Evolutionary conservation across 306 rosid genomes (phyloP).

Genomic region (Hylodesmum podocarpum): DNA sequence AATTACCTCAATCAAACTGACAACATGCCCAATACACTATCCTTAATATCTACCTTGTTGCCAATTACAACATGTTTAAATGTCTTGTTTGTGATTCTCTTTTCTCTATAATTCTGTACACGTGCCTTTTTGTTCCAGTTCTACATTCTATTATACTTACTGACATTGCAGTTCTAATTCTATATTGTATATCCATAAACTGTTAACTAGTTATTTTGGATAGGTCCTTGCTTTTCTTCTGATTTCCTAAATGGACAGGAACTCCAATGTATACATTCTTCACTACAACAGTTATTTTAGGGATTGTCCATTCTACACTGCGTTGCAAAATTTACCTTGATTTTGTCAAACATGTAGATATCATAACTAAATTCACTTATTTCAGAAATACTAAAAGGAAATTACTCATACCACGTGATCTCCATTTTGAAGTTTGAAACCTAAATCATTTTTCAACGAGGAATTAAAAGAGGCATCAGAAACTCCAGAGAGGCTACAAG

Average conservation of each 20-base stretch:
- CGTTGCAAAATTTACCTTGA: not conserved
- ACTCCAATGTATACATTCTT: not conserved
- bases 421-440: constrained; percentile 65
- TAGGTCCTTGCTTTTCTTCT: not conserved
- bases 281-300: not conserved
- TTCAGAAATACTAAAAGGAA: constrained; percentile 2
- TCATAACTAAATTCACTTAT: constrained; percentile 5
- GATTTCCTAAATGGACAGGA: not conserved
- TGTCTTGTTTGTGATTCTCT: not conserved
- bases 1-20: not conserved
- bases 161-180: not conserved
- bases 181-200: not conserved
- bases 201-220: not conserved
- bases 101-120: not conserved
- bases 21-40: not conserved
- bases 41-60: not conserved
- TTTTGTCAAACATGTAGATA: not conserved
- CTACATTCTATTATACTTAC: not conserved
- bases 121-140: not conserved
- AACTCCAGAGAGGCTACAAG: constrained; percentile 33
- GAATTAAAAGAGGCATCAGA: constrained; percentile 37
- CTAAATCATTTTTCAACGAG: constrained; percentile 48
- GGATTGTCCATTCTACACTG: not conserved
- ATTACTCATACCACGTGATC: constrained; percentile 76
- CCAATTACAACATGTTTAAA: not conserved